Conservation (phyloP, 345 rosid genomes). For the Microcos paniculata region DNA sequence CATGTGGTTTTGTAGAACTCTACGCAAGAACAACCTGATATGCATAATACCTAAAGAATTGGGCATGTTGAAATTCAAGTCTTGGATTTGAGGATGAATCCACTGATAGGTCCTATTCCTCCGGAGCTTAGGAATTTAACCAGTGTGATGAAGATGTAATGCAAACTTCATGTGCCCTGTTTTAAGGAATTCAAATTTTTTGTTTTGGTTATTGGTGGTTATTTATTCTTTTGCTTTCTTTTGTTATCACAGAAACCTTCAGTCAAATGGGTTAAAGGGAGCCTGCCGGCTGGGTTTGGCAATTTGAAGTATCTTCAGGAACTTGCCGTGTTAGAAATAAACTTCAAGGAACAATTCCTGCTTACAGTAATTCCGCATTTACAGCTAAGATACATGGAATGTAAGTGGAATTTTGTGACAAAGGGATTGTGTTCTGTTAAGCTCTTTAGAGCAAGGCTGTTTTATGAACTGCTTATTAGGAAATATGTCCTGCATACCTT, state of each 20-base stretch:
- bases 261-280: constrained; percentile 89
- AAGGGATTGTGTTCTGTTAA: neutral
- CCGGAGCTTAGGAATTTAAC: constrained; percentile 71
- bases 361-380: constrained; percentile 34
- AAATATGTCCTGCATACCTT: neutral
- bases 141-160: constrained; percentile 57
- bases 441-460: neutral
- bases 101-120: constrained; percentile 78
- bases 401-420: constrained; percentile 40
- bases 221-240: constrained; percentile 11
- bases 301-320: constrained; percentile 71
- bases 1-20: constrained; percentile 51
- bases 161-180: constrained; percentile 7
- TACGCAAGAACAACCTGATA: constrained; percentile 65
- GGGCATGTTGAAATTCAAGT: constrained; percentile 65
- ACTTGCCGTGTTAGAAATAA: constrained; percentile 83
- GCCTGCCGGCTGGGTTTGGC: constrained; percentile 73
- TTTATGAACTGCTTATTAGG: neutral
- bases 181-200: constrained; percentile 3
- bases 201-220: neutral
- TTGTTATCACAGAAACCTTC: constrained; percentile 69
- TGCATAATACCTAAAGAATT: constrained; percentile 89
- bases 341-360: constrained; percentile 83
- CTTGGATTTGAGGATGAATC: constrained; percentile 93
- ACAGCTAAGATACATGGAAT: constrained; percentile 38